Base-by-base conservation (phyloP, 176 grass and related monocot genomes). In the Eleusine coracana region DNA sequence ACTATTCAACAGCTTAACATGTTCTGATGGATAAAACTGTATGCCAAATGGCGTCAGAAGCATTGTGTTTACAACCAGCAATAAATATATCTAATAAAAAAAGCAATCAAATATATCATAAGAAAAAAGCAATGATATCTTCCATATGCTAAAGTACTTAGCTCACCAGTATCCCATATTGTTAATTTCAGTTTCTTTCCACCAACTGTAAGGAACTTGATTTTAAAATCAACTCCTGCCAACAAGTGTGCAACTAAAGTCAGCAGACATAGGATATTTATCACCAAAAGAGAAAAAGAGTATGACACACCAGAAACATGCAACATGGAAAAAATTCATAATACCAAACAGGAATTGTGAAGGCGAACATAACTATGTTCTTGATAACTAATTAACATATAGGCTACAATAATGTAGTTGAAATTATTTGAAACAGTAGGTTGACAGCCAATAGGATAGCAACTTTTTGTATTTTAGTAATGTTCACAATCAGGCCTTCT, bases 111-210 rank as follows among this genome's bases (percentile, higher is more conserved):
- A 74, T 36, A 66, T 40, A 13, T 80, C 25, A 55, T 45, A 74
- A 45, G 18, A 37, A 48, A 73, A 34, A 66, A 52, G 12, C n/a
- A 67, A 29, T 66, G 7, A 10, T 45, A 15, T 61, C 10, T 39
- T 75, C 41, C 39, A 75, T 80, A 67, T 74, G 13, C 21, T 6
- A 7, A 48, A 51, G 56, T 39, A 31, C 15, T 68, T 13, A 82
- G 41, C 84, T 96, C 61, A 96, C 96, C 96, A 55, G 93, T 99
- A 80, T 99, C 96, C 96, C 96, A 96, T 87, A 99, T 96, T 27
- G 93, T 99, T 21, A 93, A 88, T 79, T 99, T 99, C 41, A 99
- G 77, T 77, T 93, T 99, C 85, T 96, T 95, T 63, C 89, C 93
- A 82, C 88, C 84, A 79, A 98, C 65, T 52, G 89, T 86, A 73